A percentile compares a stretch with the other conserved stretches of the same genome.
These are phyloP conservation scores for Peribolospora kevripleyi DNA, from an alignment of 768 basidiomycete species.

Conservation along the genomic window DNA sequence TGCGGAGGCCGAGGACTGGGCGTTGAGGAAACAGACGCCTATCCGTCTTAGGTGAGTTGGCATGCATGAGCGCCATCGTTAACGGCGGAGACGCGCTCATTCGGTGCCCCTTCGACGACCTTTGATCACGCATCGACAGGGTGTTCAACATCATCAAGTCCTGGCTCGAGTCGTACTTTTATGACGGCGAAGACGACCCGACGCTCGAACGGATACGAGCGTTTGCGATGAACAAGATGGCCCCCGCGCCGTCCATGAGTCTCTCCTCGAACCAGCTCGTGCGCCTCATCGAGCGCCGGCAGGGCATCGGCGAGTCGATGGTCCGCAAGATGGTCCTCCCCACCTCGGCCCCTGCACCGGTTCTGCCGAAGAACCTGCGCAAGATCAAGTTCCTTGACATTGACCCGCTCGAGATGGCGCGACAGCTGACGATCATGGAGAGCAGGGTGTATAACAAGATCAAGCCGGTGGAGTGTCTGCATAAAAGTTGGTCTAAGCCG, in stretches of 20 bases:
- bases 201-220: constrained; percentile 60
- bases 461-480: constrained; percentile 67
- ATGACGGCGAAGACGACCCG: constrained; percentile 57
- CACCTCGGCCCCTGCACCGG: constrained; percentile 37
- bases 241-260: constrained; percentile 8
- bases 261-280: constrained; percentile 6
- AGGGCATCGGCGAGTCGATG: constrained; percentile 32
- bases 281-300: constrained; percentile 13
- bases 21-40: constrained; percentile 55
- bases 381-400: constrained; percentile 64
- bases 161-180: constrained; percentile 56
- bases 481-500: constrained; percentile 43
- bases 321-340: constrained; percentile 25
- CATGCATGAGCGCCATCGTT: background rate
- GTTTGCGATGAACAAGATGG: constrained; percentile 25
- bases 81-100: too few relatives aligned
- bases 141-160: constrained; percentile 76
- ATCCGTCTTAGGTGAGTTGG: constrained; percentile 54
- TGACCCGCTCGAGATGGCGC: constrained; percentile 65
- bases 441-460: constrained; percentile 66
- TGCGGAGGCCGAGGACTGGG: constrained; percentile 52
- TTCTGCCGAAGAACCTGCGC: constrained; percentile 46
- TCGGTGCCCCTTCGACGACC: background rate
- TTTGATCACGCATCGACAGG: constrained; percentile 20
- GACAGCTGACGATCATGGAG: constrained; percentile 82